Conservation (phyloP, 768 basidiomycete species). For the Filobasidium floriforme region DNA sequence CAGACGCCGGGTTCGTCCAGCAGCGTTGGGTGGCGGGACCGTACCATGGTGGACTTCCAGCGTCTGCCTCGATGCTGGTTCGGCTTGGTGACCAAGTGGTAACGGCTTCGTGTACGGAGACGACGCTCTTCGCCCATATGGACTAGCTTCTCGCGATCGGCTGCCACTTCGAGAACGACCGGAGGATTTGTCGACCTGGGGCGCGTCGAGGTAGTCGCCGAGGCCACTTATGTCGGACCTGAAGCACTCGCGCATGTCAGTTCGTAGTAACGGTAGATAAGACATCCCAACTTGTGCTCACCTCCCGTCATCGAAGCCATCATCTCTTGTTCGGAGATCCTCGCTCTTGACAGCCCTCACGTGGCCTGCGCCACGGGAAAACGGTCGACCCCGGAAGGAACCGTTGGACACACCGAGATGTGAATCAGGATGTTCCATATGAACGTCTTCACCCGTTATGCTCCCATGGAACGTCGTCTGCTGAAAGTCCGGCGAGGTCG, state of each 20-base stretch:
- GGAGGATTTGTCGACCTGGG: not conserved
- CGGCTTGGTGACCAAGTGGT: not conserved
- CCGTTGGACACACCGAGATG: not conserved
- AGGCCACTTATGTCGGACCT: not conserved
- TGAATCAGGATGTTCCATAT: not conserved
- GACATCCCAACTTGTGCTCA: not conserved
- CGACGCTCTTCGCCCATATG: slow-evolving; percentile 14
- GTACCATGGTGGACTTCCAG: not conserved
- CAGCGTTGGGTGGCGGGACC: not conserved
- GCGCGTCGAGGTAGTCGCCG: not conserved
- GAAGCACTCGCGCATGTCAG: not conserved
- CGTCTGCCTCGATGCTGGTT: not conserved
- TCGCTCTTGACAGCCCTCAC: not conserved
- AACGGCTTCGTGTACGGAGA: slow-evolving; percentile 17
- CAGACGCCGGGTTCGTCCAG: not conserved
- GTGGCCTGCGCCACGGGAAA: not conserved
- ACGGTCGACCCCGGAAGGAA: not conserved
- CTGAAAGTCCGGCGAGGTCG: slow-evolving; percentile 6
- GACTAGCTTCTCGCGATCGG: slow-evolving; percentile 10
- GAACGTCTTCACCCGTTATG: not conserved
- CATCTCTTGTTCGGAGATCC: not conserved
- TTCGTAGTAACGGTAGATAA: not conserved
- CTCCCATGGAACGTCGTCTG: not conserved
- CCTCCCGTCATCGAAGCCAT: not conserved
- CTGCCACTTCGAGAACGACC: slow-evolving; percentile 12